phyloP scores from a whole-genome alignment of 768 basidiomycete species.

The Macrolepiota albuminosa region DNA sequence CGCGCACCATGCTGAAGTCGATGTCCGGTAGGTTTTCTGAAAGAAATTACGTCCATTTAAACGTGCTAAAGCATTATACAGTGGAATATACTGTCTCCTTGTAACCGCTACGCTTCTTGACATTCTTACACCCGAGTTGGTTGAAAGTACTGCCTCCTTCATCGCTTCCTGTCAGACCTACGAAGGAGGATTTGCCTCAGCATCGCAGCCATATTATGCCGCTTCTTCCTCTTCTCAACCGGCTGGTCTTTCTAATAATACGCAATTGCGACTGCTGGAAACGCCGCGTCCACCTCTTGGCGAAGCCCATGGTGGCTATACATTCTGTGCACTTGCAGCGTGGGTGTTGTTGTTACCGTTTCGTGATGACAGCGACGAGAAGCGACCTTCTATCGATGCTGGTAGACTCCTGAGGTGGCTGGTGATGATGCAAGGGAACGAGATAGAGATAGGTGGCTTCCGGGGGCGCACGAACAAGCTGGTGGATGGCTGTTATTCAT shows the following conservation, averaged over 20 bases:
- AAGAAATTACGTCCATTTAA: neutral
- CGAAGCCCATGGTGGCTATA: constrained; percentile 97
- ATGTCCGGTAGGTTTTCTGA: constrained; percentile 65
- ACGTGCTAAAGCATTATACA: constrained; percentile 23
- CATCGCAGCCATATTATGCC: constrained; percentile 65
- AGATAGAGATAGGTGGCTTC: constrained; percentile 88
- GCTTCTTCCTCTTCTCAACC: constrained; percentile 23
- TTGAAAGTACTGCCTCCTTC: constrained; percentile 71
- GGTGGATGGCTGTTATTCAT: constrained; percentile 99
- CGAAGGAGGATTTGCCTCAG: constrained; percentile 89
- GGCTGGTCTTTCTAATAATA: neutral
- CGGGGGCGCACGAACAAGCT: constrained; percentile 93
- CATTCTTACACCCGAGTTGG: constrained; percentile 84
- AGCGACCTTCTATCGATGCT: constrained; percentile 47
- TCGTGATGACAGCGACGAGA: constrained; percentile 21
- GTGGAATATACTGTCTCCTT: constrained; percentile 93
- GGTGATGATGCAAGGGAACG: constrained; percentile 77
- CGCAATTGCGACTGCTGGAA: constrained; percentile 2
- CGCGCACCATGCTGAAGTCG: constrained; percentile 83
- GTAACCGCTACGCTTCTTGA: constrained; percentile 79
- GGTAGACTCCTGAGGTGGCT: constrained; percentile 72
- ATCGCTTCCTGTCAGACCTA: constrained; percentile 92
- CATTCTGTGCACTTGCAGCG: constrained; percentile 86
- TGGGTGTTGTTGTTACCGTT: constrained; percentile 75
- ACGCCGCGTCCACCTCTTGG: constrained; percentile 73